Percentiles rank a stretch among this genome's conserved stretches.
Conservation (phyloP, 176 grass and related monocot genomes). For the Zea mays region Zm-B73-REFERENCE-NAM-5.0 NC_050100.1:211881001-211881500, state of each 20-base stretch:
- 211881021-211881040: not conserved
- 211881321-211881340: conserved; percentile 21
- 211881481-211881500: not conserved
- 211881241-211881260: conserved; percentile 57
- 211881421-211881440: too few species aligned
- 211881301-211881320: conserved; percentile 39
- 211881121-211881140: conserved; percentile 43
- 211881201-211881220: conserved; percentile 66
- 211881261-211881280: conserved; percentile 66
- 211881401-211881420: too few species aligned
- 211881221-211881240: conserved; percentile 86
- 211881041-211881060: conserved; percentile 19
- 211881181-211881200: conserved; percentile 61
- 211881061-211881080: conserved; percentile 19
- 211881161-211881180: conserved; percentile 64
- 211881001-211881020: not conserved
- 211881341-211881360: not conserved
- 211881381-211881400: too few species aligned
- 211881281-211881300: conserved; percentile 26
- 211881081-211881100: not conserved
- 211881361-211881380: not conserved
- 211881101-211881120: not conserved
- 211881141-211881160: conserved; percentile 67
- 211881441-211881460: too few species aligned
- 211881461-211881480: not conserved